A percentile compares a stretch with the other conserved stretches of the same genome.
Conservation (phyloP, 768 basidiomycete species). For the Baorangia bicolor region DNA sequence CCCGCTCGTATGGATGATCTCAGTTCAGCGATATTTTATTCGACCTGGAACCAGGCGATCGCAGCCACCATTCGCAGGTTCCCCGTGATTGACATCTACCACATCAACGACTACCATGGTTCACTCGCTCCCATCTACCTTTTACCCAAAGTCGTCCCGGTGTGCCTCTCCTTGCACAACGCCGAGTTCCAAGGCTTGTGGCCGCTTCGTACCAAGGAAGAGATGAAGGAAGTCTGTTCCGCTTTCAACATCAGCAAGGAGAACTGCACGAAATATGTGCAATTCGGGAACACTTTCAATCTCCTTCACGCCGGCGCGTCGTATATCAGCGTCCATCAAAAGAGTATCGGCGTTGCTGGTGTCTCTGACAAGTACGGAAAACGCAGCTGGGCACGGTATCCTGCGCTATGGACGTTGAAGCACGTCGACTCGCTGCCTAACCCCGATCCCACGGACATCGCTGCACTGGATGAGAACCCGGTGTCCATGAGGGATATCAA, state of each 20-base stretch:
- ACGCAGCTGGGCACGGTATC: slow-evolving; percentile 95
- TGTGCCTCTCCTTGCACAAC: slow-evolving; percentile 91
- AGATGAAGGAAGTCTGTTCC: slow-evolving; percentile 98
- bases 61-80: slow-evolving; percentile 84
- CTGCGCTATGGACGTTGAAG: slow-evolving; percentile 93
- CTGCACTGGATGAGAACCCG: slow-evolving; percentile 82
- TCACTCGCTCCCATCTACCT: slow-evolving; percentile 90
- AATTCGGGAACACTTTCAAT: slow-evolving; percentile 98
- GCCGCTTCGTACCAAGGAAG: slow-evolving; percentile 95
- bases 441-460: slow-evolving; percentile 93
- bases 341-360: slow-evolving; percentile 91
- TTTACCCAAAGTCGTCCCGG: slow-evolving; percentile 85
- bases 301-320: slow-evolving; percentile 90
- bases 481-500: slow-evolving; percentile 67
- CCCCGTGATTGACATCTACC: slow-evolving; percentile 91
- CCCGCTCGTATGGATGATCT: slow-evolving; percentile 97
- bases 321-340: slow-evolving; percentile 91
- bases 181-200: slow-evolving; percentile 98
- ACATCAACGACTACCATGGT: slow-evolving; percentile 94
- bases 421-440: slow-evolving; percentile 95
- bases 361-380: slow-evolving; percentile 98
- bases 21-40: slow-evolving; percentile 95
- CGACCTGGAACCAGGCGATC: slow-evolving; percentile 97
- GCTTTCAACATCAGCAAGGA: slow-evolving; percentile 98
- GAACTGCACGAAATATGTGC: slow-evolving; percentile 93